Percentiles rank a stretch among this genome's conserved stretches.
Evolutionary conservation across 2,329 filamentous ascomycete species (phyloP).

Genomic region (Fusarium bactridioides): DNA sequence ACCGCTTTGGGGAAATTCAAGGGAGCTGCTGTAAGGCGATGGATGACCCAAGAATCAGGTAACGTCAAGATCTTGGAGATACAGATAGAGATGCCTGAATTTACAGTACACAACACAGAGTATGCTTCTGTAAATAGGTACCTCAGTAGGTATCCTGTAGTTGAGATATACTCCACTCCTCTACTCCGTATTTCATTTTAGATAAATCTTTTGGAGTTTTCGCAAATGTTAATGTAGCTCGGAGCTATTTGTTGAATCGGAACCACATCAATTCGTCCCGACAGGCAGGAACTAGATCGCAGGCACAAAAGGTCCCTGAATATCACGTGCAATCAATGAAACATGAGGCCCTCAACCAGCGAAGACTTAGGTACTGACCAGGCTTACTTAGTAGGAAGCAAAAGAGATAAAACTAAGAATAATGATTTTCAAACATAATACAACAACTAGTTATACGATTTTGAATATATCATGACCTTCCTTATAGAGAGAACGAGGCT

Average conservation of each 20-base stretch:
- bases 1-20: constrained; percentile 8
- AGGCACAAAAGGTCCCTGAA: background rate
- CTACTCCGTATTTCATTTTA: background rate
- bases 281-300: constrained; percentile 1
- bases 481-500: background rate
- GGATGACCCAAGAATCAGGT: background rate
- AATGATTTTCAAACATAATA: background rate
- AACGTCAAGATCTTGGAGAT: background rate
- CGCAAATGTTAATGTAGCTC: background rate
- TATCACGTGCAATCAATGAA: constrained; percentile 3
- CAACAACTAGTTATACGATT: background rate
- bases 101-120: background rate
- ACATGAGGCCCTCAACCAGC: background rate
- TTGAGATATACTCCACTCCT: too few species aligned
- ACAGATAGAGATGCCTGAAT: background rate
- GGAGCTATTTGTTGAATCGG: background rate
- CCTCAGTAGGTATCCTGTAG: background rate
- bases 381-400: background rate
- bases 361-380: background rate
- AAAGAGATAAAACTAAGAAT: background rate
- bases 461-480: background rate
- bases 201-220: background rate
- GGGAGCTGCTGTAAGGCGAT: background rate
- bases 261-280: background rate
- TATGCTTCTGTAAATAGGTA: background rate